Percentiles rank a stretch among this genome's conserved stretches.
Conservation (phyloP, 2,329 filamentous ascomycete species). For the Penicillium sp. region DNA sequence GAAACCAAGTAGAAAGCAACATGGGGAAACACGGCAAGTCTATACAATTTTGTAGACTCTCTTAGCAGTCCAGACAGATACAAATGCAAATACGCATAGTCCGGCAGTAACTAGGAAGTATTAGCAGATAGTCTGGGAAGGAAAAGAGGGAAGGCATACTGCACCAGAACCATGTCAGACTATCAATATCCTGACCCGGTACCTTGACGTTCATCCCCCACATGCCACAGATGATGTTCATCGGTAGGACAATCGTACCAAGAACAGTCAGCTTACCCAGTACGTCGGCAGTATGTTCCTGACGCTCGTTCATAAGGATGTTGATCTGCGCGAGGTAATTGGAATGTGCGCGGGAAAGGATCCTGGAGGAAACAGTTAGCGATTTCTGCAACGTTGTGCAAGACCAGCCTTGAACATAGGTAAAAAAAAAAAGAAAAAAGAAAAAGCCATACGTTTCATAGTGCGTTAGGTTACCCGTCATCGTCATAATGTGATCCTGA, state of each 20-base stretch:
- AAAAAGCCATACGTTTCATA: conserved; percentile 75
- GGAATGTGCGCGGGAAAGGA: conserved; percentile 84
- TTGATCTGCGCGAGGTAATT: conserved; percentile 99
- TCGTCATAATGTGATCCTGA: conserved; percentile 97
- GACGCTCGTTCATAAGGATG: conserved; percentile 96
- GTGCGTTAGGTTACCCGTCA: conserved; percentile 93
- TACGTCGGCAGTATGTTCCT: conserved; percentile 92
- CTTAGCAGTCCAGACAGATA: conserved; percentile 79
- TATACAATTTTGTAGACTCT: conserved; percentile 76
- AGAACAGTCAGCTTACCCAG: conserved; percentile 92
- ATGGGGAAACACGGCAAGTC: background rate
- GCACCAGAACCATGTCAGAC: conserved; percentile 71
- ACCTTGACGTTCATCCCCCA: conserved; percentile 99
- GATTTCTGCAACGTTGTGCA: conserved; percentile 13
- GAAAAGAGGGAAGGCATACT: conserved; percentile 34
- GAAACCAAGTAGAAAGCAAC: background rate
- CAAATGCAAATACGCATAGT: conserved; percentile 72
- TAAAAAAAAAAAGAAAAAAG: conserved; percentile 13
- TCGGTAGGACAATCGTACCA: conserved; percentile 93
- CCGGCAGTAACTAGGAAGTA: conserved; percentile 60
- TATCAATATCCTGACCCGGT: conserved; percentile 82
- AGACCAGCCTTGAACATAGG: background rate
- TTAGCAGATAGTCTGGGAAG: conserved; percentile 5
- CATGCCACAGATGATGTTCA: conserved; percentile 98
- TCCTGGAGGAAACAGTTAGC: conserved; percentile 49